A percentile compares a stretch with the other conserved stretches of the same genome.
Evolutionary conservation across 2,329 filamentous ascomycete genomes (phyloP).

Genomic region (Cylindrodendrum hubeiense): DNA sequence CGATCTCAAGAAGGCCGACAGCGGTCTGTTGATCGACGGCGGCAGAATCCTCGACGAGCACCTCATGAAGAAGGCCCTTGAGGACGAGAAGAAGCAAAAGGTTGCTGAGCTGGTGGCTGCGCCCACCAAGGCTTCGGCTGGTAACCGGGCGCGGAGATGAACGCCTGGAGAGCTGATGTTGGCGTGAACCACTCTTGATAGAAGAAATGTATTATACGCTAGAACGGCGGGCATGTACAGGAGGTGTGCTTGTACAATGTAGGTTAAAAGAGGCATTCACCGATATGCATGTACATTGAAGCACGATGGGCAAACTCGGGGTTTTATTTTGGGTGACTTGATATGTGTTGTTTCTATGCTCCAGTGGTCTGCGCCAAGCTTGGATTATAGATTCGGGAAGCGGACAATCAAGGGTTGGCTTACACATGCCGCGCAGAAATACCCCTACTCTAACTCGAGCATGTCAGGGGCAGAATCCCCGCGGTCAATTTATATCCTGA

Average conservation of each 20-base stretch:
- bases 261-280: constrained; percentile 38
- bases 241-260: constrained; percentile 41
- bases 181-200: neutral
- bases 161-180: neutral
- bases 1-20: constrained; percentile 67
- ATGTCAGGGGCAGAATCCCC: no score
- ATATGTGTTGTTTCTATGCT: neutral
- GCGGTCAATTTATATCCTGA: no score
- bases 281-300: constrained; percentile 38
- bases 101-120: constrained; percentile 48
- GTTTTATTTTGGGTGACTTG: neutral
- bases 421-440: no score
- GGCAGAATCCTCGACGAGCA: constrained; percentile 58
- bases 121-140: constrained; percentile 32
- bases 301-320: constrained; percentile 12
- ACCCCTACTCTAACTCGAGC: no score
- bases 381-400: no score
- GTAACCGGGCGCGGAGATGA: constrained; percentile 41
- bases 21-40: constrained; percentile 72
- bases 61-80: constrained; percentile 47
- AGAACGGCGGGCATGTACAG: constrained; percentile 39
- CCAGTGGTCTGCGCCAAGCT: no score
- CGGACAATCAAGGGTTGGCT: neutral
- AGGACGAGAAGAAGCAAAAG: constrained; percentile 51
- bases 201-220: constrained; percentile 43